A percentile compares a stretch with the other conserved stretches of the same genome.
Evolutionary conservation across 495 filamentous ascomycete species (phyloP).

Genomic region (Diplogelasinospora grovesii): DNA sequence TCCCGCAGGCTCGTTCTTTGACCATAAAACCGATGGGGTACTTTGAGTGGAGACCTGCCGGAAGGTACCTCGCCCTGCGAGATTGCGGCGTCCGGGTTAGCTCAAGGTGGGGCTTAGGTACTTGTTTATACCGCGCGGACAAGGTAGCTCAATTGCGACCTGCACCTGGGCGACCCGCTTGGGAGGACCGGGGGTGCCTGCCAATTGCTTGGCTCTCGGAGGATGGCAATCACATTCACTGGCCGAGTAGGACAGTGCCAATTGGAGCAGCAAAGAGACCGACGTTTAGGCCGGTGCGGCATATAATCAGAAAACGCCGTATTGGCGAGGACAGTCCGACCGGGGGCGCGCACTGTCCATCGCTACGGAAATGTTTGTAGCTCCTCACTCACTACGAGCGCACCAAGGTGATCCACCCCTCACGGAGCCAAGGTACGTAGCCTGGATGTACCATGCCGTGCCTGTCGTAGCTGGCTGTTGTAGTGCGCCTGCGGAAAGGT

Average conservation of each 20-base stretch:
- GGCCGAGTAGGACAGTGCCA: constrained; percentile 18
- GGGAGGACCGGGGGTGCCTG: constrained; percentile 10
- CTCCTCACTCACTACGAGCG: not conserved
- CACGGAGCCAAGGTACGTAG: constrained; percentile 13
- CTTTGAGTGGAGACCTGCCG: constrained; percentile 12
- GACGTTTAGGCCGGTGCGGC: constrained; percentile 13
- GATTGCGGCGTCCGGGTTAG: constrained; percentile 10
- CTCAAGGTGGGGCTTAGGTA: constrained; percentile 16
- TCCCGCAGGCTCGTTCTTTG: constrained; percentile 24
- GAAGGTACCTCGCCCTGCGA: constrained; percentile 20
- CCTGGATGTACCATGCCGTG: constrained; percentile 17
- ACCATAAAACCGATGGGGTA: constrained; percentile 14
- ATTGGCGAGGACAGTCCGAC: constrained; percentile 5
- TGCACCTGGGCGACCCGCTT: constrained; percentile 19
- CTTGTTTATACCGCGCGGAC: constrained; percentile 17
- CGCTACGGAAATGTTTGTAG: not conserved
- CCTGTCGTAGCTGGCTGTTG: constrained; percentile 11
- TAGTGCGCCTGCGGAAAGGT: constrained; percentile 11
- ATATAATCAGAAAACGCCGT: not conserved
- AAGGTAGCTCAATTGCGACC: constrained; percentile 27
- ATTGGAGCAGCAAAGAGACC: constrained; percentile 15
- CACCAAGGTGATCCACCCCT: constrained; percentile 5
- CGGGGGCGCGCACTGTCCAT: constrained; percentile 12
- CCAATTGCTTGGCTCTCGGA: constrained; percentile 17
- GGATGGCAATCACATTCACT: constrained; percentile 18